Base-by-base conservation (phyloP, 31 red algal species). In the Odonthalia washingtoniensis region DNA sequence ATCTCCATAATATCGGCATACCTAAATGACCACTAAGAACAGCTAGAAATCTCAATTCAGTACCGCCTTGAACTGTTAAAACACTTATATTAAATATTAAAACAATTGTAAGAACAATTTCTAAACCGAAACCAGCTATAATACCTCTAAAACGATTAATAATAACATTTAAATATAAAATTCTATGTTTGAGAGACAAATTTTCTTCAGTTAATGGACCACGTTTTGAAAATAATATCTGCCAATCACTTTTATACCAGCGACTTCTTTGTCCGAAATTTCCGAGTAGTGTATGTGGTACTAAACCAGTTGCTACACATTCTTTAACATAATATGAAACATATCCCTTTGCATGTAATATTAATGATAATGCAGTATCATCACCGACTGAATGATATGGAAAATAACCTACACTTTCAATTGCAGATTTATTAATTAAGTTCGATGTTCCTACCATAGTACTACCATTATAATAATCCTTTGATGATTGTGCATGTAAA, bases 211-310 rank as follows among this genome's bases (percentile, higher is more conserved):
- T 31, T 18, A 84, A 65, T 3, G 81, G 81, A 32, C 81, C 67
- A 40, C 40, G 37, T 14, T 2, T 36, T 27, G 67, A 70, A 37
- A 83, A 70, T 5, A 83, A 30, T 38, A 83, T 83, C 30, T 83
- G 80, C 53, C 53, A 83, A 37, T 83, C 80, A n/a, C 65, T 61
- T 40, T 83, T 70, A 26, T 66, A 34, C 80, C 80, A 84, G 27
- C 81, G 30, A 31, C 40, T 65, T 14, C 81, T 9, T 65, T 84
- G 81, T 30, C 36, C 81, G 72, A 84, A 72, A 44, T 84, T 84
- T n/a, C 81, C 68, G 64, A 61, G 49, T 65, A 84, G 46, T 24
- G 64, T 57, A 0, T 61, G 46, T 60, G 39, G 40, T 31, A 40
- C 62, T 1, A 84, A 39, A 18, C 81, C 81, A 28, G 64, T 43